phyloP scores from a whole-genome alignment of 352 stramenopile species.

The Globisporangium acanthophoron region DNA sequence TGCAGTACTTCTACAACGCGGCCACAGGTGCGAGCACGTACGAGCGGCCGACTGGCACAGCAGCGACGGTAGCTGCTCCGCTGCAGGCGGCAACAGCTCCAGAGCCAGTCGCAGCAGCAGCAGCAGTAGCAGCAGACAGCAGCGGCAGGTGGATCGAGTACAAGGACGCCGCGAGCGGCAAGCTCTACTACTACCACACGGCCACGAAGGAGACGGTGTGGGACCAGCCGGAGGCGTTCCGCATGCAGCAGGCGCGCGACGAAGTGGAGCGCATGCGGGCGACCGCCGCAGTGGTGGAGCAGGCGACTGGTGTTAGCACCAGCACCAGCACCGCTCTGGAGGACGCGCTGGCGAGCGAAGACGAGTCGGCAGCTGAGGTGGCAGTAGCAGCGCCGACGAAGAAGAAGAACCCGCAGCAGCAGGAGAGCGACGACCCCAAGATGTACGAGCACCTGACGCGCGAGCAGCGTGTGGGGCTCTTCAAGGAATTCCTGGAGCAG shows the following conservation, averaged over 20 bases:
- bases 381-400: conserved; percentile 1
- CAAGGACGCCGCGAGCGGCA: conserved; percentile 59
- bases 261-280: conserved; percentile 53
- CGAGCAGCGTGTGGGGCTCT: conserved; percentile 44
- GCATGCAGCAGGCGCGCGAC: conserved; percentile 65
- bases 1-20: conserved; percentile 60
- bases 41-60: conserved; percentile 23
- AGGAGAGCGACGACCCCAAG: conserved; percentile 12
- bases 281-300: not conserved
- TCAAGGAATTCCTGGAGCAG: conserved; percentile 71
- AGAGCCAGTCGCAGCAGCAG: not conserved
- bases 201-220: conserved; percentile 71
- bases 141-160: conserved; percentile 66
- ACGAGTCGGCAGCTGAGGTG: not conserved
- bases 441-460: conserved; percentile 44
- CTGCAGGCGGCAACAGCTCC: not conserved
- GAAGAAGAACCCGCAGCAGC: conserved; percentile 38
- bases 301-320: not conserved
- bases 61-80: not conserved
- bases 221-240: conserved; percentile 73
- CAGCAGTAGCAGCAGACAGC: not conserved
- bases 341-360: not conserved
- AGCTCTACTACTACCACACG: conserved; percentile 82
- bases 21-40: conserved; percentile 60
- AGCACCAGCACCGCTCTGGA: not conserved